These are phyloP conservation scores for Cystobasidium onofrii DNA, from an alignment of 768 basidiomycete genomes.

Conservation along the genomic window DNA sequence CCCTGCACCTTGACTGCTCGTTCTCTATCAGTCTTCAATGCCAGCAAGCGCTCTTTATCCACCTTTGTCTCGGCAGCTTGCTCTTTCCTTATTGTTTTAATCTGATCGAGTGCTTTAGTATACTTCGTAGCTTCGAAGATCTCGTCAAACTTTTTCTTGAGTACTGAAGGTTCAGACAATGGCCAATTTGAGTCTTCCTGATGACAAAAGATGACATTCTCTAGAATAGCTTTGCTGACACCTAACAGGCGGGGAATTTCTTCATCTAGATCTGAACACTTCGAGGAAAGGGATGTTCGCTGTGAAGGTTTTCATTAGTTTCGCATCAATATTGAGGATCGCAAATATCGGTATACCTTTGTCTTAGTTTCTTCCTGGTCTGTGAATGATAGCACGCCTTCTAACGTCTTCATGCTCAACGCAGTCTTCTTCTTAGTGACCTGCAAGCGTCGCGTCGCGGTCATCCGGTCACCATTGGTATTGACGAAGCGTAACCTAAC, in stretches of 20 bases:
- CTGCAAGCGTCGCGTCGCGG: constrained; percentile 78
- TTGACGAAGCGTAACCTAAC: constrained; percentile 89
- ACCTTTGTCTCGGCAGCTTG: constrained; percentile 81
- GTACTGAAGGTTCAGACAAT: constrained; percentile 70
- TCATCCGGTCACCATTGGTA: constrained; percentile 80
- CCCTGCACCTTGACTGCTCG: constrained; percentile 64
- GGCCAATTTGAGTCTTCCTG: constrained; percentile 99
- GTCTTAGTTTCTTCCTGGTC: constrained; percentile 51
- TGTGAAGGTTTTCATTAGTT: background rate
- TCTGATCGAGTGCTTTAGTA: constrained; percentile 89
- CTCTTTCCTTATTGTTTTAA: constrained; percentile 83
- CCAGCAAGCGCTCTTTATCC: constrained; percentile 75
- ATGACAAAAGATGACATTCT: constrained; percentile 99
- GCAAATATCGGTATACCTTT: constrained; percentile 55
- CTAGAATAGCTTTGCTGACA: constrained; percentile 94
- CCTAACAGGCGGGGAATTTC: constrained; percentile 90
- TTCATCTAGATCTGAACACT: constrained; percentile 90
- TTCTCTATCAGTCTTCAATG: constrained; percentile 69
- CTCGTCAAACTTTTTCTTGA: constrained; percentile 99
- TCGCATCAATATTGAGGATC: background rate
- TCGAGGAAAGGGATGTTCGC: constrained; percentile 87
- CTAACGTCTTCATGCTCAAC: constrained; percentile 94
- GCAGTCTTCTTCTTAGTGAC: constrained; percentile 71
- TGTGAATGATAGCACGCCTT: constrained; percentile 66
- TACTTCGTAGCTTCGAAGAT: constrained; percentile 99